These are phyloP conservation scores for Colletotrichum chrysophilum DNA, from an alignment of 2,329 filamentous ascomycete species.

Conservation along the genomic window DNA sequence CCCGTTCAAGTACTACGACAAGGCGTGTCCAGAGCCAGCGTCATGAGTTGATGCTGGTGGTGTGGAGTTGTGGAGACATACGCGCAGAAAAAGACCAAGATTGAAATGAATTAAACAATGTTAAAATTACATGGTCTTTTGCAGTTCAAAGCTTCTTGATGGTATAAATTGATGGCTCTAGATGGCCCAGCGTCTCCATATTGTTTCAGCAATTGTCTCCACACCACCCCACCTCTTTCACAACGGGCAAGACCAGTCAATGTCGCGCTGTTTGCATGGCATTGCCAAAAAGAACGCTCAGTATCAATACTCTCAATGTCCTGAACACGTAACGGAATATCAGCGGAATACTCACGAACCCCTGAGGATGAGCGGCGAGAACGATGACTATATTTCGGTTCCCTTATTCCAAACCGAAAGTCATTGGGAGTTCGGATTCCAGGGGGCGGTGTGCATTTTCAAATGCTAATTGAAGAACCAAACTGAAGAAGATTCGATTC, in stretches of 20 bases:
- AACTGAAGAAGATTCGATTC: too few relatives aligned
- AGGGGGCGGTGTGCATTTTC: background rate
- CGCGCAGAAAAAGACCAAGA: accelerated
- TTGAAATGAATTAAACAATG: background rate
- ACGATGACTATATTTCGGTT: background rate
- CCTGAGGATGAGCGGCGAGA: background rate
- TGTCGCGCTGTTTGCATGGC: too few relatives aligned
- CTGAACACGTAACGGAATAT: background rate
- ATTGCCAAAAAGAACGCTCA: too few relatives aligned
- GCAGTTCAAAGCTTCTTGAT: too few relatives aligned
- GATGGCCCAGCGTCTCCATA: too few relatives aligned
- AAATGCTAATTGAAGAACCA: too few relatives aligned
- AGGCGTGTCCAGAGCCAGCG: background rate
- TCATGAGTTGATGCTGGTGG: background rate
- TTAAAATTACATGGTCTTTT: background rate
- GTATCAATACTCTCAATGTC: too few relatives aligned
- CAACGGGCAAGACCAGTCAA: too few relatives aligned
- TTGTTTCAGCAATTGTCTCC: too few relatives aligned
- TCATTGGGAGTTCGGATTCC: background rate
- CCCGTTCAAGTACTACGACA: background rate
- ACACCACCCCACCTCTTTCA: too few relatives aligned
- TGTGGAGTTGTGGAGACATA: background rate
- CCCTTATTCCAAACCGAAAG: accelerated
- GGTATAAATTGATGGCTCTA: too few relatives aligned
- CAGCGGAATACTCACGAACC: background rate